phyloP scores from a whole-genome alignment of 2,329 filamentous ascomycete species.

The Lizonia empirigonia region DNA sequence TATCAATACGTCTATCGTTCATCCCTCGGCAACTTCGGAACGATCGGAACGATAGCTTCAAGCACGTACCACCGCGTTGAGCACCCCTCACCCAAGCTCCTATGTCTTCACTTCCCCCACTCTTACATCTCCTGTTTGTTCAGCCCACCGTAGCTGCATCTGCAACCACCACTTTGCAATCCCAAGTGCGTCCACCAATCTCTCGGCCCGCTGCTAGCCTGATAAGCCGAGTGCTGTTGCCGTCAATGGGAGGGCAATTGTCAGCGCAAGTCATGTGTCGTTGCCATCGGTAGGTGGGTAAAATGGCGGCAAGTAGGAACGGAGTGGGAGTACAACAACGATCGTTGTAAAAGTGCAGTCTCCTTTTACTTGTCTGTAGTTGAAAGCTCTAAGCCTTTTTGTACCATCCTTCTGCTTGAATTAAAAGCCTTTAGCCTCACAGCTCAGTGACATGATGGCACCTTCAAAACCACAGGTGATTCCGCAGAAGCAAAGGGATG shows the following conservation, averaged over 20 bases:
- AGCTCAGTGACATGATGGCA: constrained; percentile 32
- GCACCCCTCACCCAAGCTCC: not conserved
- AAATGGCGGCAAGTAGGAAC: constrained; percentile 25
- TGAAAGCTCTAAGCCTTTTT: not conserved
- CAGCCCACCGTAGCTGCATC: constrained; percentile 12
- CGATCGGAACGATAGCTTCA: constrained; percentile 14
- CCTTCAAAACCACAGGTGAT: constrained; percentile 34
- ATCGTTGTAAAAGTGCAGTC: constrained; percentile 6
- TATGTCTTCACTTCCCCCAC: constrained; percentile 27
- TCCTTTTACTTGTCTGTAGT: constrained; percentile 6
- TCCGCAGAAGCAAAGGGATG: constrained; percentile 33
- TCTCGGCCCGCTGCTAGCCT: constrained; percentile 4
- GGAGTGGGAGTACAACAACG: constrained; percentile 9
- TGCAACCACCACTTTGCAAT: constrained; percentile 8
- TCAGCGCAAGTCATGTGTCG: constrained; percentile 17
- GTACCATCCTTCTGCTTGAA: not conserved
- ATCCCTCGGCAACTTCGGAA: constrained; percentile 2
- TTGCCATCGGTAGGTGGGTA: constrained; percentile 28
- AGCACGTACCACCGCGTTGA: not conserved
- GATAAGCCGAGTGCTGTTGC: constrained; percentile 19
- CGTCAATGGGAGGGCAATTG: constrained; percentile 8
- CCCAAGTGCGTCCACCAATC: not conserved
- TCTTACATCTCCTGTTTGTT: constrained; percentile 19
- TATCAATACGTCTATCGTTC: not conserved
- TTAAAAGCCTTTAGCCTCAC: not conserved